Conservation (phyloP, 768 basidiomycete genomes). For the Amanita molliuscula region DNA sequence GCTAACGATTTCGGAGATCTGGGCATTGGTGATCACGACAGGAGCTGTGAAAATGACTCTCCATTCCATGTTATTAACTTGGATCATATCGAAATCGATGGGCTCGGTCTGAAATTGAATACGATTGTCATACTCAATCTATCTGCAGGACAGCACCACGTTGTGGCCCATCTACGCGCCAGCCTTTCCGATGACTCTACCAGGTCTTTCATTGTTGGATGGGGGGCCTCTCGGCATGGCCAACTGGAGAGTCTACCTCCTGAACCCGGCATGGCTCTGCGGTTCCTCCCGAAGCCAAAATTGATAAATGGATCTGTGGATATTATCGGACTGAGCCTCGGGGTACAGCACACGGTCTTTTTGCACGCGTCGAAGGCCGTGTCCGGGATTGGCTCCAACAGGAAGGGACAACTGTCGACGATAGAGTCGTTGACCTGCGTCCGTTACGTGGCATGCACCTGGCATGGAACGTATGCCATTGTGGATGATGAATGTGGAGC, state of each 20-base stretch:
- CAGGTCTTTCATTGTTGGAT: conserved; percentile 43
- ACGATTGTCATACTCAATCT: conserved; percentile 30
- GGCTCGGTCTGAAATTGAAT: conserved; percentile 13
- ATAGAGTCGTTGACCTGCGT: conserved; percentile 17
- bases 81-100: conserved; percentile 23
- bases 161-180: conserved; percentile 35
- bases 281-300: conserved; percentile 15
- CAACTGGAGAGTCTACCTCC: conserved; percentile 49
- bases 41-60: conserved; percentile 9
- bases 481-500: conserved; percentile 11
- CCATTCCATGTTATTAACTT: conserved; percentile 35
- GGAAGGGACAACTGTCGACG: conserved; percentile 54
- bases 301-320: conserved; percentile 21
- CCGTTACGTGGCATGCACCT: conserved; percentile 47
- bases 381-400: conserved; percentile 54
- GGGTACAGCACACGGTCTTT: conserved; percentile 35
- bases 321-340: conserved; percentile 25
- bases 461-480: conserved; percentile 67
- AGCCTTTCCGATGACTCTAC: conserved; percentile 13
- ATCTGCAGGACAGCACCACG: conserved; percentile 63
- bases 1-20: conserved; percentile 79
- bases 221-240: conserved; percentile 81
- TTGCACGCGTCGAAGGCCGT: conserved; percentile 48
- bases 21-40: conserved; percentile 35
- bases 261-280: conserved; percentile 18